These are phyloP conservation scores for Solanum chaucha DNA, from an alignment of 257 asterid genomes.

Conservation along the genomic window DNA sequence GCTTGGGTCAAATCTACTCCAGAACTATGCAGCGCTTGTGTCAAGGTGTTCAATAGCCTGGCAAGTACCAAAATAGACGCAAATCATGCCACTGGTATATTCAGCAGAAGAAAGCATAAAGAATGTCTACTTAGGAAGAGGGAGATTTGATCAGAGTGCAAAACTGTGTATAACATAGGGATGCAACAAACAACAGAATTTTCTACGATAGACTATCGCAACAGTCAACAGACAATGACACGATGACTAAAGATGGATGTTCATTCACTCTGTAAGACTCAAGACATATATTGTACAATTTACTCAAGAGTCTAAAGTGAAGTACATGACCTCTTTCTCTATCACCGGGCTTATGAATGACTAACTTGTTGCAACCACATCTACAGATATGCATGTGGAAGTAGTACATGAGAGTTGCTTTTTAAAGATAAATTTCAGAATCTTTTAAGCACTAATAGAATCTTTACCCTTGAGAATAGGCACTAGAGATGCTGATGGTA, in stretches of 20 bases:
- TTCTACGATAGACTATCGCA: neutral
- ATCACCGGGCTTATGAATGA: neutral
- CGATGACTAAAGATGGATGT: neutral
- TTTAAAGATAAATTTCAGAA: neutral
- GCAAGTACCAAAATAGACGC: neutral
- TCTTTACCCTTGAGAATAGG: constrained; percentile 79
- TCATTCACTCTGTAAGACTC: neutral
- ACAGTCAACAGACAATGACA: neutral
- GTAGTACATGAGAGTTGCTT: neutral
- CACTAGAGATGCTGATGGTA: constrained; percentile 75
- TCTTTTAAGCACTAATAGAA: neutral
- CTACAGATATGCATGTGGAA: neutral
- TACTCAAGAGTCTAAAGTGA: neutral
- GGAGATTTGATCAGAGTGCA: neutral
- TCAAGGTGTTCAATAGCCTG: constrained; percentile 79
- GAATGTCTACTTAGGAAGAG: neutral
- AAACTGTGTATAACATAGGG: neutral
- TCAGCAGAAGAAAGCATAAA: neutral
- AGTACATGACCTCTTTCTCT: neutral
- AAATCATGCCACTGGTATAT: neutral
- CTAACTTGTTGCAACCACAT: neutral
- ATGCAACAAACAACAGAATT: neutral
- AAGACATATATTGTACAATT: neutral
- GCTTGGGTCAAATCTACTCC: constrained; percentile 88
- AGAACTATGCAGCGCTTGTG: constrained; percentile 76